These are phyloP conservation scores for Kwoniella dejecticola DNA, from an alignment of 768 basidiomycete genomes.

Conservation along the genomic window DNA sequence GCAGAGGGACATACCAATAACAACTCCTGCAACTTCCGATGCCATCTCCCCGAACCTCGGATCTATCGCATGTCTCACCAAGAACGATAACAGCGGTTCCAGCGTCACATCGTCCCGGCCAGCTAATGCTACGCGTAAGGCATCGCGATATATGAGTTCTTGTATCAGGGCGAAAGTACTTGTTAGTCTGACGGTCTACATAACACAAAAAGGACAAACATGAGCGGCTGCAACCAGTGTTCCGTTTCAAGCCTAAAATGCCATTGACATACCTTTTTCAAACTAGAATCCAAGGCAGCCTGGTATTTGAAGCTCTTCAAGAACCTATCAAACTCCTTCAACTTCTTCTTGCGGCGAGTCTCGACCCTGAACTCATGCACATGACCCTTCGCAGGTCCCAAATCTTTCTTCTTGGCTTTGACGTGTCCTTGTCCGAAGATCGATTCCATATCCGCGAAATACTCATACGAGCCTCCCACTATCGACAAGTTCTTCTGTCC, in stretches of 20 bases:
- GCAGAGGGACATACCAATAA: slow-evolving; percentile 70
- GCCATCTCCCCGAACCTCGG: slow-evolving; percentile 90
- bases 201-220: no score
- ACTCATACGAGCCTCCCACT: slow-evolving; percentile 65
- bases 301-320: slow-evolving; percentile 92
- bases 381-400: slow-evolving; percentile 63
- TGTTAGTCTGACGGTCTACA: slow-evolving; percentile 75
- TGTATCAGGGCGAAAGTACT: slow-evolving; percentile 87
- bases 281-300: slow-evolving; percentile 86
- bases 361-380: slow-evolving; percentile 77
- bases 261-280: slow-evolving; percentile 67
- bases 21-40: slow-evolving; percentile 73
- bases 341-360: slow-evolving; percentile 66
- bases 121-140: slow-evolving; percentile 76
- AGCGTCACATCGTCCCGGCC: slow-evolving; percentile 91
- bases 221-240: no score
- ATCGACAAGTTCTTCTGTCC: slow-evolving; percentile 57
- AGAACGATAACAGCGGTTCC: slow-evolving; percentile 83
- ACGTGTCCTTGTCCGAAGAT: slow-evolving; percentile 62
- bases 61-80: slow-evolving; percentile 81
- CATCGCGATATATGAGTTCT: slow-evolving; percentile 90
- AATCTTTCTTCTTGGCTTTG: slow-evolving; percentile 57
- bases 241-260: no score
- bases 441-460: slow-evolving; percentile 63
- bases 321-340: slow-evolving; percentile 84